Evolutionary conservation across 352 stramenopile species (phyloP).

Genomic region (Phytopythium vexans): DNA sequence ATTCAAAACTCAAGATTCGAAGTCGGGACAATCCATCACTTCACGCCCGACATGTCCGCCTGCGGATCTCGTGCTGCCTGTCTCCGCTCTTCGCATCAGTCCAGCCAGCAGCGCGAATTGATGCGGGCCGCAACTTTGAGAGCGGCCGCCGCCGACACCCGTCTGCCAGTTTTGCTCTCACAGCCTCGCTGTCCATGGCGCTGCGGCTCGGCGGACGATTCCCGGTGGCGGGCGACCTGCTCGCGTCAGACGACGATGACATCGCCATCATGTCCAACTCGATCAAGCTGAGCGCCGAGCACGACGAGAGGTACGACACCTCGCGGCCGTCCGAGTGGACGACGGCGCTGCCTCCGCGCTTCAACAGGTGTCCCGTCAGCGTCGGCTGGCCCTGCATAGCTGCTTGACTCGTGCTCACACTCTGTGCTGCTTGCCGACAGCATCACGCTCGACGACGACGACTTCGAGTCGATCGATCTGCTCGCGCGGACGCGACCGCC

Average conservation of each 20-base stretch:
- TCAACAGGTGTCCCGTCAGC: too few species aligned
- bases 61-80: too few species aligned
- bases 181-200: too few species aligned
- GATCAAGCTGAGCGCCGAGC: slow-evolving; percentile 5
- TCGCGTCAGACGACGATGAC: slow-evolving; percentile 10
- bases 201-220: neutral
- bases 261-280: slow-evolving; percentile 17
- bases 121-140: neutral
- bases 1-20: too few species aligned
- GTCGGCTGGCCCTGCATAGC: too few species aligned
- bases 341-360: too few species aligned
- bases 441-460: slow-evolving; percentile 12
- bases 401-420: too few species aligned
- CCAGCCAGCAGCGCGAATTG: too few species aligned
- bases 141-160: slow-evolving; percentile 1
- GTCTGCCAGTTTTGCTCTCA: neutral
- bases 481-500: slow-evolving; percentile 4
- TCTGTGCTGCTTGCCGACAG: neutral
- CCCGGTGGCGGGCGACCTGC: neutral
- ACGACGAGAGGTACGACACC: slow-evolving; percentile 1
- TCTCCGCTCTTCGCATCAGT: too few species aligned
- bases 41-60: too few species aligned
- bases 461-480: slow-evolving; percentile 16
- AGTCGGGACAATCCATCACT: too few species aligned
- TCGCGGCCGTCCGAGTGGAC: too few species aligned